Conservation (phyloP, 768 basidiomycete genomes). For the Podaxis sp. region DNA sequence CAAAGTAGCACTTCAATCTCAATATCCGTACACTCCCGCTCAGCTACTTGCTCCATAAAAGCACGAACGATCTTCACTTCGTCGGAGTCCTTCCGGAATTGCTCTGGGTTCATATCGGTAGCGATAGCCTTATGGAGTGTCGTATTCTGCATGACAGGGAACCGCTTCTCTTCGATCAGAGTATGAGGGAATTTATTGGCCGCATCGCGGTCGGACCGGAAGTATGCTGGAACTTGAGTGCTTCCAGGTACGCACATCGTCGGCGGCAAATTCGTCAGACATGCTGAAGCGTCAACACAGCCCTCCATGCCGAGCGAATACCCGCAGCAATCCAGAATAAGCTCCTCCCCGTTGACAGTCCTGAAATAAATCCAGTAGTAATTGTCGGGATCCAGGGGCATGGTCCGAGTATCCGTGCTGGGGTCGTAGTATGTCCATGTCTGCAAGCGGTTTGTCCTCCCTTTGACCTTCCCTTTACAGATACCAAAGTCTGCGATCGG, state of each 20-base stretch:
- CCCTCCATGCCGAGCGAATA: conserved; percentile 5
- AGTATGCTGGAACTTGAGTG: background rate
- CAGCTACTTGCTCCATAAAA: conserved; percentile 14
- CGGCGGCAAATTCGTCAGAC: background rate
- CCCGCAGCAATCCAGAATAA: conserved; percentile 33
- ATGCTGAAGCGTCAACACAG: background rate
- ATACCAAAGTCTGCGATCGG: conserved; percentile 49
- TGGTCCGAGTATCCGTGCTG: conserved; percentile 37
- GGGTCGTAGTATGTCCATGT: background rate
- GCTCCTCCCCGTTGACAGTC: conserved; percentile 37
- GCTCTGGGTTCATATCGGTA: background rate
- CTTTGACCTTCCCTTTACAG: conserved; percentile 30
- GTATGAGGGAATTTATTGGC: background rate
- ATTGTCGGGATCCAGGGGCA: conserved; percentile 38
- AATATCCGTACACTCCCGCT: background rate
- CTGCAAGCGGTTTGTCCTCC: conserved; percentile 20
- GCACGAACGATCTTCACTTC: background rate
- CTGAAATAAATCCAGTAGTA: conserved; percentile 53
- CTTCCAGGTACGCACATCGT: background rate
- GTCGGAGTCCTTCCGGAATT: background rate
- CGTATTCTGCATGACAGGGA: conserved; percentile 16
- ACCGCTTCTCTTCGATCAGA: conserved; percentile 12
- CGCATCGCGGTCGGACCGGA: background rate
- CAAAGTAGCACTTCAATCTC: background rate
- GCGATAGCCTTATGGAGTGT: background rate